These are phyloP conservation scores for Pinguiococcus pyrenoidosus DNA, from an alignment of 108 stramenopile species.

Conservation along the genomic window DNA sequence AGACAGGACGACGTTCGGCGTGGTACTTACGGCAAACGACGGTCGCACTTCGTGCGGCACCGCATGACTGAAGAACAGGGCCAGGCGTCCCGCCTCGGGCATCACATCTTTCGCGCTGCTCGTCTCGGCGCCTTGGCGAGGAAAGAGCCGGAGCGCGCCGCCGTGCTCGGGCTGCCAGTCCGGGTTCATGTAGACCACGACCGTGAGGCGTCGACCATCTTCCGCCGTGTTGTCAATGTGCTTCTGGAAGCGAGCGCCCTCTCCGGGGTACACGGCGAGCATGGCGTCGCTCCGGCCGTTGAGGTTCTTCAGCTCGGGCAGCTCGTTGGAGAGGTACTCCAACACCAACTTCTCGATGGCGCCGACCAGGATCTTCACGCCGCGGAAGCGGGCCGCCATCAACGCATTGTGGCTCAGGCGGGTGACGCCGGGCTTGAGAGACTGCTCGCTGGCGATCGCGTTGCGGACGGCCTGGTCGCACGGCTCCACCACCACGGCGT, in stretches of 20 bases:
- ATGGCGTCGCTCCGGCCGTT: conserved; percentile 13
- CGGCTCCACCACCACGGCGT: conserved; percentile 11
- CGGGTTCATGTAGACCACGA: conserved; percentile 17
- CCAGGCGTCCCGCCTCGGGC: conserved; percentile 10
- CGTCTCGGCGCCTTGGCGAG: background rate
- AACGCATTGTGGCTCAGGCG: background rate
- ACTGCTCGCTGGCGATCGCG: background rate
- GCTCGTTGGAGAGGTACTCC: background rate
- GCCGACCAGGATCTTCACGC: conserved; percentile 1
- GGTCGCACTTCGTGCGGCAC: conserved; percentile 18
- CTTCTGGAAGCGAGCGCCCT: conserved; percentile 14
- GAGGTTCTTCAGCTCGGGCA: background rate
- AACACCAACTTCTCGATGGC: conserved; percentile 12
- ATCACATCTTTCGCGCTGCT: conserved; percentile 1
- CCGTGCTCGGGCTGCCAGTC: conserved; percentile 12
- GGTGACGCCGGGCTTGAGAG: background rate
- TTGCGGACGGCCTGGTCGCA: conserved; percentile 8
- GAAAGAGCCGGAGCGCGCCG: conserved; percentile 6
- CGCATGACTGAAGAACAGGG: conserved; percentile 11
- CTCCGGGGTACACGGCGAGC: conserved; percentile 17
- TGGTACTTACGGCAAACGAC: too few relatives aligned
- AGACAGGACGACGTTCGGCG: too few relatives aligned
- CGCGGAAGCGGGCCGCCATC: conserved; percentile 3
- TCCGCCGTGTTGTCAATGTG: conserved; percentile 29
- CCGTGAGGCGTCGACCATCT: conserved; percentile 24